These are phyloP conservation scores for Durusdinium trenchii DNA, from an alignment of 73 alveolate genomes.

Conservation along the genomic window DNA sequence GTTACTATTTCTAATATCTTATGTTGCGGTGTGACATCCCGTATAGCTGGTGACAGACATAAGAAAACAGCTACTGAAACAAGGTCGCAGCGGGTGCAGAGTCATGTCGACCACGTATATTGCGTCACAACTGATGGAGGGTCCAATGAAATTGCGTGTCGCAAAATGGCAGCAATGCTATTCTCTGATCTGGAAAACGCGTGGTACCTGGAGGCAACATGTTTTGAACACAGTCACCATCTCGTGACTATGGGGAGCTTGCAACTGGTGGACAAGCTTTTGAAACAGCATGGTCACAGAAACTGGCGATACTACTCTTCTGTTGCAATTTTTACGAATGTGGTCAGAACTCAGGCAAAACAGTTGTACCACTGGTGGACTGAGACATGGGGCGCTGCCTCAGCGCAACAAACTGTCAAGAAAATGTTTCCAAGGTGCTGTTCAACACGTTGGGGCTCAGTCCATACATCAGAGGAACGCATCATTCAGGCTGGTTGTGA, in stretches of 20 bases:
- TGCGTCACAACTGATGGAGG: neutral
- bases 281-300: neutral
- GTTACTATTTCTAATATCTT: no score
- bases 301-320: neutral
- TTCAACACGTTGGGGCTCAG: conserved; percentile 15
- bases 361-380: neutral
- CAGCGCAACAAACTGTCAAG: neutral
- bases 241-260: neutral
- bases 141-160: conserved; percentile 1
- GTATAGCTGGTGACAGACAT: no score
- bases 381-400: neutral
- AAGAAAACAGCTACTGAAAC: no score
- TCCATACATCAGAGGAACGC: neutral
- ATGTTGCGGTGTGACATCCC: no score
- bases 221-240: conserved; percentile 15
- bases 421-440: conserved; percentile 44
- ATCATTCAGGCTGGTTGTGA: neutral
- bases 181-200: neutral
- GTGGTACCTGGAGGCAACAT: neutral
- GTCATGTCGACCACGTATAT: neutral
- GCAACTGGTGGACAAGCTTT: neutral
- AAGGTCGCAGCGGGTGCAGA: no score
- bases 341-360: neutral
- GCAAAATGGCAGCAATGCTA: neutral
- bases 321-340: neutral